A percentile compares a stretch with the other conserved stretches of the same genome.
Evolutionary conservation across 2,329 filamentous ascomycete species (phyloP).

Genomic region (Cladophialophora bantiana): DNA sequence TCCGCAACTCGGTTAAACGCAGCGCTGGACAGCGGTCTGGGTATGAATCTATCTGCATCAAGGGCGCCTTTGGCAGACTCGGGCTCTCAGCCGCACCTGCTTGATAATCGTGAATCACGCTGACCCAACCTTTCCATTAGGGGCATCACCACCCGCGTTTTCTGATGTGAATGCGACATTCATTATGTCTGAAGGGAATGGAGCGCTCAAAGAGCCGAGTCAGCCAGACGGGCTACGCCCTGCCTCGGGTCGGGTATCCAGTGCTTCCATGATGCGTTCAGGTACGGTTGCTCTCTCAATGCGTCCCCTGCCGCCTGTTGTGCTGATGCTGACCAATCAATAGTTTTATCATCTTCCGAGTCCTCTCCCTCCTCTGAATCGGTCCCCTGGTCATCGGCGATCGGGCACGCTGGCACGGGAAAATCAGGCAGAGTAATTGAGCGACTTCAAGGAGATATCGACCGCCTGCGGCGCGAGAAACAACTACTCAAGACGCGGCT

Average conservation of each 20-base stretch:
- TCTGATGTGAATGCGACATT: conserved; percentile 25
- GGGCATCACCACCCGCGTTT: not conserved
- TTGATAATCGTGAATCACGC: not conserved
- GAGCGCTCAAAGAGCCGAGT: conserved; percentile 37
- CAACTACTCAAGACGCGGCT: conserved; percentile 53
- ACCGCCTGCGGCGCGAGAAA: conserved; percentile 56
- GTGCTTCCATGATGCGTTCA: conserved; percentile 38
- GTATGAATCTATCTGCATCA: conserved; percentile 14
- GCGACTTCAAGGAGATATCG: conserved; percentile 58
- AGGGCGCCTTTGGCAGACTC: not conserved
- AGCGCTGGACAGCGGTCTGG: conserved; percentile 9
- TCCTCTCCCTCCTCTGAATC: conserved; percentile 41
- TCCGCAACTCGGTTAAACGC: conserved; percentile 28
- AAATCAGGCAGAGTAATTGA: conserved; percentile 61
- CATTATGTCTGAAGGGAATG: conserved; percentile 39
- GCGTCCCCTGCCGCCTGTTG: not conserved
- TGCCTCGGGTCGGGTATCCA: conserved; percentile 35
- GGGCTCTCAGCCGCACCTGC: not conserved
- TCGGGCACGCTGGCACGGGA: conserved; percentile 57
- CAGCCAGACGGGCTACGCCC: conserved; percentile 32
- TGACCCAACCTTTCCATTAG: conserved; percentile 24
- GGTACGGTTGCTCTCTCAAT: conserved; percentile 21
- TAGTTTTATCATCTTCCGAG: conserved; percentile 36
- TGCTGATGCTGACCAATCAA: conserved; percentile 20
- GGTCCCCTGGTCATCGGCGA: conserved; percentile 57